Base-by-base conservation (phyloP, 139 green algal species). In the Yamagishiella unicocca region DNA sequence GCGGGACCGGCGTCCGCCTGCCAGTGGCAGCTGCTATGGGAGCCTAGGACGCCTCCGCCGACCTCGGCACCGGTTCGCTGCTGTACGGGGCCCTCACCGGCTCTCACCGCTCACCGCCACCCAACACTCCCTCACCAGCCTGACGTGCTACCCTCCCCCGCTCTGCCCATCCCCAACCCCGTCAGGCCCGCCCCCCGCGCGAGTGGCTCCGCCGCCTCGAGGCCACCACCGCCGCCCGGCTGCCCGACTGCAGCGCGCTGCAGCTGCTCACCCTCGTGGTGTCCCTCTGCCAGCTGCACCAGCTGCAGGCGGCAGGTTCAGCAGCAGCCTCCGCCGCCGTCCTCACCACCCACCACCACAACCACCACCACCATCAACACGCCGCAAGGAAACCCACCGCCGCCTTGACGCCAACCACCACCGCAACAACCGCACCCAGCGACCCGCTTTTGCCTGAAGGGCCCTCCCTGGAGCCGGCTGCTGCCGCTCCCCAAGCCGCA, bases 201-300 rank as follows among this genome's bases (percentile, higher is more conserved):
- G 29, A 45, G 40, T 85, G 79, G 79, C 61, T 85, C 29, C 61
- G 37, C 17, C 79, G 79, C 37, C 24, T 85, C 2, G 79, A 85
- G 61, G 61, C 66, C 27, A 24, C 10, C 29, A 31, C 21, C 35
- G 61, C 40, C 19, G n/a, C 42, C 79, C 79, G 79, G 29, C 61
- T 85, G 58, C 7, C 79, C 29, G 61, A 64, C 61, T 85, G 79
- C 79, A 38, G 12, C 40, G 40, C 79, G 3, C 79, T 85, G 61
- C 79, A 85, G 79, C 79, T 85, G 29, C 79, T 85, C 24, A 46
- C 61, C 5, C 40, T 85, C 40, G 17, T 62, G n/a, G 79, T 85
- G 12, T 25, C 79, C 19, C 29, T 64, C 42, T 27, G 29, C 25
- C 79, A 85, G 61, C 79, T 85, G 40, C 40, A 61, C 5, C 4